Evolutionary conservation across 2,329 filamentous ascomycete genomes (phyloP).

Genomic region (Colletotrichum sp.): DNA sequence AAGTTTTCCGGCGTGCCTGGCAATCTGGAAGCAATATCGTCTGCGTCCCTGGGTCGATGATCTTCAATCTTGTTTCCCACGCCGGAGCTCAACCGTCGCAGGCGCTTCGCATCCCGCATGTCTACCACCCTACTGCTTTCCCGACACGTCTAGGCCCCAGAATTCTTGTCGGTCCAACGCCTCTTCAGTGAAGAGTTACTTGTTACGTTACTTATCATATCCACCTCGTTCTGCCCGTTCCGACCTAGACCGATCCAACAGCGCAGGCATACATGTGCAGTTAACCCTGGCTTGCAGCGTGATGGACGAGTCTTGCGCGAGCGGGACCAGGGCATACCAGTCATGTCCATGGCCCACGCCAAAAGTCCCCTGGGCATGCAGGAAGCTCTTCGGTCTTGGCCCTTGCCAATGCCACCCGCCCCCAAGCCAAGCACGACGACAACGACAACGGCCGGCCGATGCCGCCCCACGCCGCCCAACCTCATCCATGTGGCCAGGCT

Average conservation of each 20-base stretch:
- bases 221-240: neutral
- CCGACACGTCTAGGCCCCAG: neutral
- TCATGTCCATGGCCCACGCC: neutral
- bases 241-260: neutral
- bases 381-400: conserved; percentile 5
- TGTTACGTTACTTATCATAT: conserved; percentile 1
- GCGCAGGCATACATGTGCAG: neutral
- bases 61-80: conserved; percentile 1
- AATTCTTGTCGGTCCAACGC: neutral
- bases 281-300: neutral
- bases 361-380: conserved; percentile 2
- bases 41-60: neutral
- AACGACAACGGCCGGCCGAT: conserved; percentile 3
- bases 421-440: neutral
- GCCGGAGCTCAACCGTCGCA: conserved; percentile 4
- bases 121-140: conserved; percentile 7
- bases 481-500: neutral
- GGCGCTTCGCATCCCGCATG: conserved; percentile 18
- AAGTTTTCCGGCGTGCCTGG: neutral
- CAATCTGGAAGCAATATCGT: neutral
- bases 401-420: conserved; percentile 7
- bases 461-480: neutral
- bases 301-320: neutral
- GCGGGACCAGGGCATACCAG: neutral
- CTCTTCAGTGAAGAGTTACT: neutral